phyloP scores from a whole-genome alignment of 1,139 yeast species.

The Diutina pseudorugosa region DNA sequence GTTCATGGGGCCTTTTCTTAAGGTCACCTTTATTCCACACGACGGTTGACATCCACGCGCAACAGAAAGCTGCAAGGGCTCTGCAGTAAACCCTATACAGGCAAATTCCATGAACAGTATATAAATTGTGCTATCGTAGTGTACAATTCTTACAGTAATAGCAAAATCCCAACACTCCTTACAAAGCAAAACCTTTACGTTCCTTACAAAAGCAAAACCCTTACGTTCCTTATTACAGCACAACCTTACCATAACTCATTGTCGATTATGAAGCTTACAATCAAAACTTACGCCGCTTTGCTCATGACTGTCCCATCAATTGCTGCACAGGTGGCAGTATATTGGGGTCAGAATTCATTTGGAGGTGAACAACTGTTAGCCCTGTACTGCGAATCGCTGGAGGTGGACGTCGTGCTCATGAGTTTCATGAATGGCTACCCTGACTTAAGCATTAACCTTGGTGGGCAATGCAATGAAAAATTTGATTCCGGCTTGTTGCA shows the following conservation, averaged over 20 bases:
- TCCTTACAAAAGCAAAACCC: not conserved
- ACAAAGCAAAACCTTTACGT: not conserved
- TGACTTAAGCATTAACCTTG: slow-evolving; percentile 45
- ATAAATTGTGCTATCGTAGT: not conserved
- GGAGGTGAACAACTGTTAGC: slow-evolving; percentile 56
- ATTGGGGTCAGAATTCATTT: slow-evolving; percentile 88
- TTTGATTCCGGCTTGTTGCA: slow-evolving; percentile 44
- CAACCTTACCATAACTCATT: not conserved
- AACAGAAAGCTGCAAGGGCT: not conserved
- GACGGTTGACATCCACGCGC: not conserved
- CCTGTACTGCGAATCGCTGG: slow-evolving; percentile 54
- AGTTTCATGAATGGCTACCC: slow-evolving; percentile 64
- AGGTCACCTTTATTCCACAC: no score
- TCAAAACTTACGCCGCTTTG: not conserved
- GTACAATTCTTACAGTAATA: not conserved
- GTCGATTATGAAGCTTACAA: not conserved
- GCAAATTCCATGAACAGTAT: not conserved
- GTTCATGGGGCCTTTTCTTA: no score
- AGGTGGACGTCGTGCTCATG: slow-evolving; percentile 60
- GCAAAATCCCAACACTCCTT: slow-evolving; percentile 2
- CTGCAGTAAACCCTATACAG: not conserved
- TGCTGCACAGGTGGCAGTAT: slow-evolving; percentile 39
- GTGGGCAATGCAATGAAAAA: slow-evolving; percentile 47
- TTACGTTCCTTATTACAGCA: not conserved
- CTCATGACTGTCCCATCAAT: not conserved